These are phyloP conservation scores for Monosporascus cannonballus DNA, from an alignment of 2,329 filamentous ascomycete species.

Conservation along the genomic window DNA sequence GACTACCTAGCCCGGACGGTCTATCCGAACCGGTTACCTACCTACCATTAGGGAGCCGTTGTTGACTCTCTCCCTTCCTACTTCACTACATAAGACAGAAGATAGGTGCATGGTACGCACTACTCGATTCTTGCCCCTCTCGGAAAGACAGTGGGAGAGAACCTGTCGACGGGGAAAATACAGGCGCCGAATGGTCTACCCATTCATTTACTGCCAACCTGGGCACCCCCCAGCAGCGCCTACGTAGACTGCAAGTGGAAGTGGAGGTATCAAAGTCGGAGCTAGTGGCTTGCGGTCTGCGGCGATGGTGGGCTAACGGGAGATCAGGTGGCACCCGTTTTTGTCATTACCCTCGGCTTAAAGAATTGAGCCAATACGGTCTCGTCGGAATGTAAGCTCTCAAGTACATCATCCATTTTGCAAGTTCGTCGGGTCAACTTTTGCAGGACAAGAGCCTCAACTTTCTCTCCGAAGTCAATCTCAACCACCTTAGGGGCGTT, in stretches of 20 bases:
- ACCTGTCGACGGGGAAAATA: too few relatives aligned
- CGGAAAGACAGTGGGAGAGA: background rate
- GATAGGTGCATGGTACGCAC: too few relatives aligned
- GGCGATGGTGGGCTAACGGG: background rate
- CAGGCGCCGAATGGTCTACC: too few relatives aligned
- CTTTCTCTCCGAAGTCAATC: background rate
- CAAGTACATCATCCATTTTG: background rate
- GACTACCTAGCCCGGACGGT: too few relatives aligned
- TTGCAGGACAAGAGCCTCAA: constrained; percentile 27
- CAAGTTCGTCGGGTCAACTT: constrained; percentile 10
- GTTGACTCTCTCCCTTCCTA: too few relatives aligned
- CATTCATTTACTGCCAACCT: too few relatives aligned
- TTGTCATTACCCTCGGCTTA: background rate
- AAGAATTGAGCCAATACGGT: background rate
- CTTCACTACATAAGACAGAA: too few relatives aligned
- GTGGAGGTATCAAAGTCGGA: background rate
- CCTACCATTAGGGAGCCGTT: too few relatives aligned
- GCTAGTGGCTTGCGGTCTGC: background rate
- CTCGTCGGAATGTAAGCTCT: background rate
- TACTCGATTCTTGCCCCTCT: background rate
- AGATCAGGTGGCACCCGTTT: background rate
- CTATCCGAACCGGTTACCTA: too few relatives aligned
- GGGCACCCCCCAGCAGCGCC: background rate
- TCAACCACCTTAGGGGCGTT: background rate
- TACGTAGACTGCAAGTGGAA: background rate